A percentile compares a stretch with the other conserved stretches of the same genome.
These are phyloP conservation scores for Parsonsia alboflavescens DNA, from an alignment of 257 asterid species.

Conservation along the genomic window DNA sequence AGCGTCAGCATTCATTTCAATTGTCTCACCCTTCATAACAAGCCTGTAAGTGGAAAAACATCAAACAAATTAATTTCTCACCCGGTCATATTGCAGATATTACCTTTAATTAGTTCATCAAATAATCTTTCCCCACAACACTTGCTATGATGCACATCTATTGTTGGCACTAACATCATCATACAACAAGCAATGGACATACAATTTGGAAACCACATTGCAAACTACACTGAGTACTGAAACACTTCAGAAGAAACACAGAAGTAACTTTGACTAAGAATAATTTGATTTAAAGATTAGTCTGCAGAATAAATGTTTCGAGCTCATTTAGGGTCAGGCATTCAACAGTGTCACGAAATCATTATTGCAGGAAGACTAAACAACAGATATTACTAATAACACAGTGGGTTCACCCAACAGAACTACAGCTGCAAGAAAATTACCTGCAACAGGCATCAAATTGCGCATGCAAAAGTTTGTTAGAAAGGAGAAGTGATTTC, in stretches of 20 bases:
- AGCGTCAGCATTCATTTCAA: constrained; percentile 62
- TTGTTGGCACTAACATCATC: not conserved
- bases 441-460: constrained; percentile 94
- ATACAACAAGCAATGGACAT: not conserved
- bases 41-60: constrained; percentile 52
- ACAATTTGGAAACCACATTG: not conserved
- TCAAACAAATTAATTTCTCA: not conserved
- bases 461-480: constrained; percentile 88
- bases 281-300: not conserved
- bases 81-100: not conserved
- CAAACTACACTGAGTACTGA: not conserved
- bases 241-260: not conserved
- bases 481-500: constrained; percentile 45
- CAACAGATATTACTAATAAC: not conserved
- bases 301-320: no score
- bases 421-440: constrained; percentile 13
- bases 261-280: not conserved
- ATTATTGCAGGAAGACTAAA: not conserved
- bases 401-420: not conserved
- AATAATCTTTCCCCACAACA: not conserved
- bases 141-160: not conserved
- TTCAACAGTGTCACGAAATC: not conserved
- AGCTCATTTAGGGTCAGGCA: not conserved
- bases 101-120: constrained; percentile 1
- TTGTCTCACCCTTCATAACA: constrained; percentile 62